Conservation (phyloP, 163 green algal species). For the Chlorella variabilis region DNA sequence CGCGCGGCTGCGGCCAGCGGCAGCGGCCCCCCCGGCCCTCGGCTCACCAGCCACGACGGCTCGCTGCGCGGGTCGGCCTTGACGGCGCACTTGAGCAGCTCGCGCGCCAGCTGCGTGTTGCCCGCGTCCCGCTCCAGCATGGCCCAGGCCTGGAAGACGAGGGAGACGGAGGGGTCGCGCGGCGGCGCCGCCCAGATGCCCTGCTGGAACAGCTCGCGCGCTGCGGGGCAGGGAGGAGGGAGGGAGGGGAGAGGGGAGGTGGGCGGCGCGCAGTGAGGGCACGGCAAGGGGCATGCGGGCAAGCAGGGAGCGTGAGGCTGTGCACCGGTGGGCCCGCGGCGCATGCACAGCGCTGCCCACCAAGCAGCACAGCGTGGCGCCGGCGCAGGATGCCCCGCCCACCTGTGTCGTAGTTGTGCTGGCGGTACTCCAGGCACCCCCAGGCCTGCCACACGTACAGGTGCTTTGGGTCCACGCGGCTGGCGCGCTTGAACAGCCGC, state of each 20-base stretch:
- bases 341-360: no score
- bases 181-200: conserved; percentile 90
- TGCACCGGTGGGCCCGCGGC: no score
- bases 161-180: conserved; percentile 61
- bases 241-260: background rate
- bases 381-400: no score
- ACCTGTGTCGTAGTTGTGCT: conserved; percentile 32
- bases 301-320: no score
- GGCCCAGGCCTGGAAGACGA: conserved; percentile 90
- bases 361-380: no score
- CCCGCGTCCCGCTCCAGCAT: conserved; percentile 80
- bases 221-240: background rate
- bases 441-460: conserved; percentile 60
- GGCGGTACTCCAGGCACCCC: conserved; percentile 46
- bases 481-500: conserved; percentile 70
- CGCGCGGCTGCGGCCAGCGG: no score
- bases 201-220: conserved; percentile 79
- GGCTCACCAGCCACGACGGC: conserved; percentile 45
- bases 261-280: background rate
- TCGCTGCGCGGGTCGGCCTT: conserved; percentile 67
- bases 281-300: no score
- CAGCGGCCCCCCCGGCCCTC: no score
- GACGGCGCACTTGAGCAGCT: conserved; percentile 94
- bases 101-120: conserved; percentile 80
- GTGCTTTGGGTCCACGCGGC: conserved; percentile 48